Evolutionary conservation across 192 early-diverging fungal genomes (phyloP).

Genomic region (Gorgonomyces haynaldii): DNA sequence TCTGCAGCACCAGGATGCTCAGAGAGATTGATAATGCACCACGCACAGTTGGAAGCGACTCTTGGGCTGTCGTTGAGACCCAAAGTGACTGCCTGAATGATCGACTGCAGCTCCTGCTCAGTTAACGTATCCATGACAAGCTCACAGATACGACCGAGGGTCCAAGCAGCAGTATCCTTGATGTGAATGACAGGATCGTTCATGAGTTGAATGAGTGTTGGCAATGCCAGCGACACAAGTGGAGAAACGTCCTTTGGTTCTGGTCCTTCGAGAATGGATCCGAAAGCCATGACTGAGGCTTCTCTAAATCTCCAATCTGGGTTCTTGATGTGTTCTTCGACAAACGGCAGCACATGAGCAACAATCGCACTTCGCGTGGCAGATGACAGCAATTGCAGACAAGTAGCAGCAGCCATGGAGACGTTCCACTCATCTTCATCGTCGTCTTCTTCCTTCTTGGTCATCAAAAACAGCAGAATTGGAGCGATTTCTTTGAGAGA

Average conservation of each 20-base stretch:
- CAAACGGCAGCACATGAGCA: slow-evolving; percentile 73
- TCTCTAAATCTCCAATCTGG: slow-evolving; percentile 90
- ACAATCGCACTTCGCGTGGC: slow-evolving; percentile 76
- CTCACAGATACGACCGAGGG: slow-evolving; percentile 91
- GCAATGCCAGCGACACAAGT: slow-evolving; percentile 51
- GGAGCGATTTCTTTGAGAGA: slow-evolving; percentile 60
- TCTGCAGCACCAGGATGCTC: slow-evolving; percentile 61
- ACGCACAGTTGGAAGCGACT: slow-evolving; percentile 91
- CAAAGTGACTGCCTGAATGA: slow-evolving; percentile 52
- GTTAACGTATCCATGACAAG: slow-evolving; percentile 33
- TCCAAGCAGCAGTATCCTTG: slow-evolving; percentile 97
- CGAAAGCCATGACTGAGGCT: slow-evolving; percentile 97
- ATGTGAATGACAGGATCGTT: slow-evolving; percentile 77
- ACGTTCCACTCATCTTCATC: slow-evolving; percentile 99
- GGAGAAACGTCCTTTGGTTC: slow-evolving; percentile 15
- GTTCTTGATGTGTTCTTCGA: slow-evolving; percentile 73
- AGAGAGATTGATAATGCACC: slow-evolving; percentile 86
- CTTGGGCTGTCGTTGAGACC: slow-evolving; percentile 80
- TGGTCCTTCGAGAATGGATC: slow-evolving; percentile 92
- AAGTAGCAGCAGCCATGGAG: slow-evolving; percentile 95
- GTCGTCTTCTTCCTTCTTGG: slow-evolving; percentile 95
- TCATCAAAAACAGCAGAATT: slow-evolving; percentile 76
- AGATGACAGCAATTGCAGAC: slow-evolving; percentile 76
- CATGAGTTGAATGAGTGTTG: slow-evolving; percentile 73
- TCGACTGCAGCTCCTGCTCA: slow-evolving; percentile 17